phyloP scores from a whole-genome alignment of 371 early-diverging fungal genomes.

The Quaeritorhiza haematococci region DNA sequence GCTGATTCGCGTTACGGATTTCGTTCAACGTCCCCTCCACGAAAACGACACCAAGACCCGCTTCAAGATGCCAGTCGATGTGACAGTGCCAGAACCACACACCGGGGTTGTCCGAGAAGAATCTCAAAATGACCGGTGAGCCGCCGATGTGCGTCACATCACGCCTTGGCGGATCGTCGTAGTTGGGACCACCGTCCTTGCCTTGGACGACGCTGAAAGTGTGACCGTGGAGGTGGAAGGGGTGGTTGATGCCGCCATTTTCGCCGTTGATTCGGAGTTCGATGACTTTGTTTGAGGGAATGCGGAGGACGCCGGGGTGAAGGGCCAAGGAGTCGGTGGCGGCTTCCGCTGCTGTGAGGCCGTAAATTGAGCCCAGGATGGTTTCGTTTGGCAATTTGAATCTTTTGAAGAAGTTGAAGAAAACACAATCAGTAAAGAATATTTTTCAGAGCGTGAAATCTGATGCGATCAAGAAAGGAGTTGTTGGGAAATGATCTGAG shows the following conservation, averaged over 20 bases:
- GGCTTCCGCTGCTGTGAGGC: neutral
- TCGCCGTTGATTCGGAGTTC: neutral
- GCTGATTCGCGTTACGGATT: too few species aligned
- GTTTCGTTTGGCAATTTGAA: neutral
- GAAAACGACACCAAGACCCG: conserved; percentile 1
- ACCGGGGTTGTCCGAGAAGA: neutral
- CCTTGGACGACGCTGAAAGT: too few species aligned
- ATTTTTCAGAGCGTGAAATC: too few species aligned
- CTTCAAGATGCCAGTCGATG: conserved; percentile 12
- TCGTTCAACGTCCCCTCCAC: too few species aligned
- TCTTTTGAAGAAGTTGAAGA: too few species aligned
- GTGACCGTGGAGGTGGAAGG: conserved; percentile 3
- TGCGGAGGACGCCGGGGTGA: neutral
- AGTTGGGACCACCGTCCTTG: too few species aligned
- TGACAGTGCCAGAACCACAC: conserved; percentile 1
- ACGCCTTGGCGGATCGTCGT: too few species aligned
- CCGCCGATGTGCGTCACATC: too few species aligned
- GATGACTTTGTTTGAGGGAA: neutral
- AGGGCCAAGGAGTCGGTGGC: neutral
- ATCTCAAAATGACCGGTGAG: too few species aligned
- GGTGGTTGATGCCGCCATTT: neutral
- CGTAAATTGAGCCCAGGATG: neutral
- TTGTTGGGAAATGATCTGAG: too few species aligned
- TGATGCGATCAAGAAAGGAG: too few species aligned
- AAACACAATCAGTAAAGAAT: too few species aligned